Conservation (phyloP, 345 rosid genomes). For the Brassica rapa region DNA sequence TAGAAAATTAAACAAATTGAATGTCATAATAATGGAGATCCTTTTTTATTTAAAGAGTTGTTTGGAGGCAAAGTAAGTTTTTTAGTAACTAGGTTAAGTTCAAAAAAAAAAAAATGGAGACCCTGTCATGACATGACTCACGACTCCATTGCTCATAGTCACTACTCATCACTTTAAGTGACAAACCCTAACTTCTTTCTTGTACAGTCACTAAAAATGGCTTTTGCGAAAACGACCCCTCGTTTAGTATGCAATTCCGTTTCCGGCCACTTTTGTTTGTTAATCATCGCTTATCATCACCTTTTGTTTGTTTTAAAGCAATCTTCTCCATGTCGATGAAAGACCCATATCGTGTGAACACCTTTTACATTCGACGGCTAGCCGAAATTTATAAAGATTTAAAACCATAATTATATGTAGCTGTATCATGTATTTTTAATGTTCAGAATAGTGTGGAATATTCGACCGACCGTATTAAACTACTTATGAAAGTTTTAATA, state of each 20-base stretch:
- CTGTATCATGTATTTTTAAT: neutral
- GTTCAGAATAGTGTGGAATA: neutral
- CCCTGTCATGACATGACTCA: constrained; percentile 17
- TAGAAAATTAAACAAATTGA: neutral
- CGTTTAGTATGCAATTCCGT: neutral
- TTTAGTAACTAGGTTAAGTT: no score
- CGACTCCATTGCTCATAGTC: neutral
- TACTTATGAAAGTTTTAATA: neutral
- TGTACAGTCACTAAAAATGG: constrained; percentile 24
- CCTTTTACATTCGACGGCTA: constrained; percentile 19
- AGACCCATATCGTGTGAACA: constrained; percentile 36
- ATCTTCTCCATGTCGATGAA: neutral
- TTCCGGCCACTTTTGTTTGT: constrained; percentile 27
- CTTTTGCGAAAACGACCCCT: constrained; percentile 30
- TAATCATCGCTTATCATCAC: neutral
- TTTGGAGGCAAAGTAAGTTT: no score
- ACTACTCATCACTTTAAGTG: neutral
- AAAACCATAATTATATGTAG: neutral
- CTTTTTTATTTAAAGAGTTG: no score
- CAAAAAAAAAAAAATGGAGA: neutral
- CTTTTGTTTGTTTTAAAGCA: constrained; percentile 9
- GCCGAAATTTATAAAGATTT: constrained; percentile 22
- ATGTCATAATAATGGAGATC: constrained; percentile 3
- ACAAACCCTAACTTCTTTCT: constrained; percentile 17
- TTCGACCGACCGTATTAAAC: constrained; percentile 4